Percentiles rank a stretch among this genome's conserved stretches.
phyloP scores from a whole-genome alignment of 176 grass and related monocot genomes.

The Hyparrhenia diplandra region DNA sequence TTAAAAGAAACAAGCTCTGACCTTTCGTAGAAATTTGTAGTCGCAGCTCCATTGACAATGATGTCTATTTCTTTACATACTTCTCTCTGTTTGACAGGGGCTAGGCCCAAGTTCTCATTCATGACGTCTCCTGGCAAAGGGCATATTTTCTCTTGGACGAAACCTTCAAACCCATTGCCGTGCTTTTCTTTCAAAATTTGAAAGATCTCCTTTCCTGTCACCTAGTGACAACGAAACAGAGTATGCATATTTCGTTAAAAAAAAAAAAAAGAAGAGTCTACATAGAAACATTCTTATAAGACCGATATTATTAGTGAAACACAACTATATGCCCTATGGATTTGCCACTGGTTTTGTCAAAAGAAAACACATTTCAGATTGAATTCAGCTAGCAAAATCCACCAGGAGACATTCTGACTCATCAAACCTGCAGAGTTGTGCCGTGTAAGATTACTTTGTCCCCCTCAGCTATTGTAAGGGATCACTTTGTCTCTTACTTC shows the following conservation, averaged over 20 bases:
- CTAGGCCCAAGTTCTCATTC: constrained; percentile 46
- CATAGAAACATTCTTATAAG: too few species aligned
- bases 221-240: neutral
- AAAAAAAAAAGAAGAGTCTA: neutral
- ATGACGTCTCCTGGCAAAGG: constrained; percentile 43
- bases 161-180: neutral
- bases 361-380: neutral
- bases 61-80: constrained; percentile 44
- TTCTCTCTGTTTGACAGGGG: constrained; percentile 8
- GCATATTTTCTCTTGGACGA: constrained; percentile 14
- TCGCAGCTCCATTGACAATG: constrained; percentile 48
- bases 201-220: too few species aligned
- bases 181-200: too few species aligned
- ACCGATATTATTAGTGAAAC: too few species aligned
- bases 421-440: too few species aligned
- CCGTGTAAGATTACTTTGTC: too few species aligned
- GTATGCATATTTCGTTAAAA: neutral
- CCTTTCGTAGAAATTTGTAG: constrained; percentile 38
- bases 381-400: neutral
- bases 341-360: neutral
- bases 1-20: neutral
- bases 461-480: neutral
- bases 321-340: neutral
- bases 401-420: too few species aligned
- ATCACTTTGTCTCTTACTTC: too few species aligned